A percentile compares a stretch with the other conserved stretches of the same genome.
These are phyloP conservation scores for Perilla frutescens DNA, from an alignment of 257 asterid species.

Conservation along the genomic window DNA sequence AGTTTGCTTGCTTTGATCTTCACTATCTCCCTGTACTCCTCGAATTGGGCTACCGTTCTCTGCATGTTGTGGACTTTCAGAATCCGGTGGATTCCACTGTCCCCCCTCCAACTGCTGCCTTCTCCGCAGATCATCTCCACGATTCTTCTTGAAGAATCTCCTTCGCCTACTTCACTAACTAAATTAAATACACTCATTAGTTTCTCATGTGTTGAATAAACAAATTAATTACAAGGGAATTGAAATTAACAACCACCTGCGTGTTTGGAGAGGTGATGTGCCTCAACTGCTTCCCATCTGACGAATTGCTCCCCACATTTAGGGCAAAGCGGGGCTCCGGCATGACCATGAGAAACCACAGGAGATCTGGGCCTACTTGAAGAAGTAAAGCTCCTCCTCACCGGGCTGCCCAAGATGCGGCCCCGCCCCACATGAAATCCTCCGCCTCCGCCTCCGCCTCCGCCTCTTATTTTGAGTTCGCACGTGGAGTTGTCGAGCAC, in stretches of 20 bases:
- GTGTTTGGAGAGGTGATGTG: slow-evolving; percentile 86
- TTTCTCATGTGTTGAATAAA: too few relatives aligned
- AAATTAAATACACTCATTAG: background rate
- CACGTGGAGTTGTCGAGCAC: slow-evolving; percentile 69
- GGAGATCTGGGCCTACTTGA: slow-evolving; percentile 59
- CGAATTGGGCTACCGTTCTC: slow-evolving; percentile 76
- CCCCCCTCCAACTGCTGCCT: slow-evolving; percentile 54
- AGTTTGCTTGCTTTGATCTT: slow-evolving; percentile 81
- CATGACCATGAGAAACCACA: slow-evolving; percentile 33
- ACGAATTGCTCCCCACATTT: slow-evolving; percentile 79
- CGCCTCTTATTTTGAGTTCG: slow-evolving; percentile 72
- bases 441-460: slow-evolving; percentile 55
- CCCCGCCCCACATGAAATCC: slow-evolving; percentile 40
- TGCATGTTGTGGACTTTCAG: slow-evolving; percentile 93
- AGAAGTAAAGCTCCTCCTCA: slow-evolving; percentile 46
- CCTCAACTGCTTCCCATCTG: slow-evolving; percentile 77
- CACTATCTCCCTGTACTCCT: slow-evolving; percentile 80
- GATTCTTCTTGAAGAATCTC: slow-evolving; percentile 87
- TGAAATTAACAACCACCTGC: slow-evolving; percentile 56
- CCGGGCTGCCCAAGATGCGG: slow-evolving; percentile 57
- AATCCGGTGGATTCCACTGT: slow-evolving; percentile 69
- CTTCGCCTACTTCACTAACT: slow-evolving; percentile 85
- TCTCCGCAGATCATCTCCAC: slow-evolving; percentile 89
- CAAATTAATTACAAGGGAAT: too few relatives aligned
- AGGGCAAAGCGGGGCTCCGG: slow-evolving; percentile 58